phyloP scores from a whole-genome alignment of 306 rosid species.

The Arachis stenosperma region DNA sequence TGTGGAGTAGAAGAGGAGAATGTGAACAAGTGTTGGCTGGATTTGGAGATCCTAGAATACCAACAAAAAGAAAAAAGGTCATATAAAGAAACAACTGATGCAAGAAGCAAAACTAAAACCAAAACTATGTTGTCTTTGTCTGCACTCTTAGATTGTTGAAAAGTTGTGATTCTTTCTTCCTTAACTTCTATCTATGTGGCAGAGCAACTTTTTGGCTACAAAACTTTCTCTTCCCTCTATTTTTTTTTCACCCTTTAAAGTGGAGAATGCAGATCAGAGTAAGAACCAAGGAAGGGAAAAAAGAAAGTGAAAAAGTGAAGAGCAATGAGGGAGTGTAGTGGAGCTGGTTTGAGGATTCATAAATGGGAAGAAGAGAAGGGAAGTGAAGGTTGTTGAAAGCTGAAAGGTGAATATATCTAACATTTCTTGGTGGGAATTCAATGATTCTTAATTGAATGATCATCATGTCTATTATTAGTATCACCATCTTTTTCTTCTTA shows the following conservation, averaged over 20 bases:
- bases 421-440: conserved; percentile 68
- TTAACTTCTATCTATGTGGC: conserved; percentile 8
- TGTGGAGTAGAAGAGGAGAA: conserved; percentile 47
- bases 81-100: conserved; percentile 47
- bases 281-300: conserved; percentile 7
- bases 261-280: conserved; percentile 23
- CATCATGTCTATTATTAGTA: neutral
- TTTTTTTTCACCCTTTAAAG: conserved; percentile 27
- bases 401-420: conserved; percentile 52
- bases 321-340: neutral
- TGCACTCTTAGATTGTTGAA: conserved; percentile 39
- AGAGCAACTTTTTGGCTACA: conserved; percentile 19
- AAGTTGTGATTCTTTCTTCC: conserved; percentile 37
- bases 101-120: conserved; percentile 33
- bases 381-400: conserved; percentile 51
- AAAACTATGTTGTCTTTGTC: conserved; percentile 44
- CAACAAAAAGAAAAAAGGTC: conserved; percentile 42
- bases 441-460: conserved; percentile 57
- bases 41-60: conserved; percentile 43
- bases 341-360: conserved; percentile 42
- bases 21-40: conserved; percentile 59
- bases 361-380: conserved; percentile 48
- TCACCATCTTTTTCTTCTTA: conserved; percentile 16
- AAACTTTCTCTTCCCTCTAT: neutral
- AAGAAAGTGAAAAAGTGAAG: conserved; percentile 11